Base-by-base conservation (phyloP, 164 flowering plant genomes). In the Houttuynia cordata region DNA sequence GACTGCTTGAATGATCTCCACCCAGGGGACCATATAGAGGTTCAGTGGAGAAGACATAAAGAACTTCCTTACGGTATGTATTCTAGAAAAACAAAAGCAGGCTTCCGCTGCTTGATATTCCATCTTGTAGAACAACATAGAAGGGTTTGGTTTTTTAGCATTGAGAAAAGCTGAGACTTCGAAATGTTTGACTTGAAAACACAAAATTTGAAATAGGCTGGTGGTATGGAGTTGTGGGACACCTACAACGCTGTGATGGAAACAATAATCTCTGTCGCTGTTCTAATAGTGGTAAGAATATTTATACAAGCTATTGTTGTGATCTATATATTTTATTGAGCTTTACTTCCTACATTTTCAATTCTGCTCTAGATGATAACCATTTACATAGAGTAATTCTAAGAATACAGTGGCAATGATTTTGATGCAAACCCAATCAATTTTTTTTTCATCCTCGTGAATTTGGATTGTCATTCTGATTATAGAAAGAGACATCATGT, bases 181-280 rank as follows among this genome's bases (percentile, higher is more conserved):
- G 1, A 12, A 8, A 17, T 7, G 3, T 3, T 45, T 45, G 14
- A 45, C 17, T 17, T 45, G 14, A 2, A 12, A 17, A 45, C 17
- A 8, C 63, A 52, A 37, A 64, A 15, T 62, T 18, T 58, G 24
- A 65, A 68, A 75, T 83, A 93, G 98, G 98, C 51, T 90, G 98
- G 98, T 90, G 97, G 97, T 93, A 88, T 78, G 97, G 96, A 56
- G 75, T 83, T 25, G 92, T 90, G 17, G 99, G 96, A 51, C 99
- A 93, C 72, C 75, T 88, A 77, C 97, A 93, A 67, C 70, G 80
- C 23, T 93, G 97, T 66, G 82, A 83, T 58, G 83, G 95, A 53
- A 81, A 78, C 71, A 78, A 71, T 59, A 70, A 71, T 60, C 70
- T 80, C 63, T 93, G 99, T 72, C 79, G 22, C n/a, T 90, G 99